Conservation (phyloP, 2,329 filamentous ascomycete genomes). For the Calonectria multiphialidica region DNA sequence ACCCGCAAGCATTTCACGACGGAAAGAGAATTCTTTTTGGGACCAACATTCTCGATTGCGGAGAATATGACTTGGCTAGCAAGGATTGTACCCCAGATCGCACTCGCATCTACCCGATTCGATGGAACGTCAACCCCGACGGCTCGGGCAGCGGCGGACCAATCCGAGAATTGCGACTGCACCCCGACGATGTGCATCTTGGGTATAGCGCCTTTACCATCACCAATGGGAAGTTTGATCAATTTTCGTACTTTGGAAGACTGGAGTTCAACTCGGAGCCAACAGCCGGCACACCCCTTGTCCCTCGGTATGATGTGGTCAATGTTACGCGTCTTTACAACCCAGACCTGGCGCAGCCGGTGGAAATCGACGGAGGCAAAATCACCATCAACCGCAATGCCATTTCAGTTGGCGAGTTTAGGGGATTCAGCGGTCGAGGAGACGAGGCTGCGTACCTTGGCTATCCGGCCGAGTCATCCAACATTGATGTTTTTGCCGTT, state of each 20-base stretch:
- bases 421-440: neutral
- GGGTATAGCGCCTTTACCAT: neutral
- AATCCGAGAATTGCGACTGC: neutral
- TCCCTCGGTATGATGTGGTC: neutral
- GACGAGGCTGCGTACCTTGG: neutral
- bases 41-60: neutral
- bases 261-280: neutral
- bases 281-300: neutral
- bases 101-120: neutral
- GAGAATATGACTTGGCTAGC: neutral
- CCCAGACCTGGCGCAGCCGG: neutral
- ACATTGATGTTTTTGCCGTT: neutral
- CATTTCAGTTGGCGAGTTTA: neutral
- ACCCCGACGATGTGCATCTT: neutral
- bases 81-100: neutral
- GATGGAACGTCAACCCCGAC: neutral
- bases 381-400: neutral
- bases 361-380: neutral
- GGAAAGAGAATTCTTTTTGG: neutral
- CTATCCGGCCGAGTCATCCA: neutral
- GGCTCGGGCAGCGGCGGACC: neutral
- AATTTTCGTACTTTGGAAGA: neutral
- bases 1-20: neutral
- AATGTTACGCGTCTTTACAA: neutral
- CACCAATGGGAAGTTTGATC: neutral